Evolutionary conservation across 73 alveolate species (phyloP).

Genomic region (Stentor roeselii): DNA sequence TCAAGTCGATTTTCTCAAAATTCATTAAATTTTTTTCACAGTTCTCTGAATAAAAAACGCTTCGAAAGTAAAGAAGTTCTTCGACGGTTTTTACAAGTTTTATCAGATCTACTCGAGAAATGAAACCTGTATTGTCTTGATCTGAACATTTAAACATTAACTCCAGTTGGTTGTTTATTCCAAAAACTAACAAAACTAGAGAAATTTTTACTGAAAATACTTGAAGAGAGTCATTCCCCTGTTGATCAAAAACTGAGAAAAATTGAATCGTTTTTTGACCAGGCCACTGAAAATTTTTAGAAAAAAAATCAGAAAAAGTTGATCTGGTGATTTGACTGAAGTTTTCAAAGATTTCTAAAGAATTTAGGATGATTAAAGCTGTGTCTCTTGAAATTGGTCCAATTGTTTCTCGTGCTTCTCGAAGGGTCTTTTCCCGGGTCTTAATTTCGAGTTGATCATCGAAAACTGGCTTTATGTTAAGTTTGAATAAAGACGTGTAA

Average conservation of each 20-base stretch:
- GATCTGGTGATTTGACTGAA: neutral
- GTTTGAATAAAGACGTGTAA: neutral
- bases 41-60: neutral
- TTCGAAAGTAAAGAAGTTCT: neutral
- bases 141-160: too few relatives aligned
- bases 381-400: neutral
- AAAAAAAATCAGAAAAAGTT: neutral
- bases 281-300: constrained; percentile 4
- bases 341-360: neutral
- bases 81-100: neutral
- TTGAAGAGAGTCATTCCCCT: neutral
- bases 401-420: neutral
- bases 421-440: neutral
- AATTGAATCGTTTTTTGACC: neutral
- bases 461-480: neutral
- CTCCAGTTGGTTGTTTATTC: neutral
- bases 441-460: neutral
- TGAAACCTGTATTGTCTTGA: neutral
- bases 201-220: neutral
- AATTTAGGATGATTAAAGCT: neutral
- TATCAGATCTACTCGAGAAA: neutral
- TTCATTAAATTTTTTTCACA: too few relatives aligned
- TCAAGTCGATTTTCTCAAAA: too few relatives aligned
- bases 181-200: neutral
- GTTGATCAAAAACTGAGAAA: neutral